Base-by-base conservation (phyloP, 2,329 filamentous ascomycete genomes). In the Alternaria triticimaculans region DNA sequence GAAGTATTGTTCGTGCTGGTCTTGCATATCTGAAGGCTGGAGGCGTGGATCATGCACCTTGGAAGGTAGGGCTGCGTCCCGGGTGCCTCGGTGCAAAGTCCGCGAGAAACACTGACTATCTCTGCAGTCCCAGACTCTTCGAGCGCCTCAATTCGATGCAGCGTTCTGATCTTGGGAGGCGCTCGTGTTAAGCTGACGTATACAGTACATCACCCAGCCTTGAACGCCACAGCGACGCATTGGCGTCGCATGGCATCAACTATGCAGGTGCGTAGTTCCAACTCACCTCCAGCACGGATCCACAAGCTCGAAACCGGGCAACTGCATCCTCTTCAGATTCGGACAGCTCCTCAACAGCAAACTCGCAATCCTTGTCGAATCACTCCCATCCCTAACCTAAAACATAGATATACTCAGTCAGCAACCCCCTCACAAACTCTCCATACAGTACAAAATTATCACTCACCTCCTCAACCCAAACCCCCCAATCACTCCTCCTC, bases 291-390 rank as follows among this genome's bases (percentile, higher is more conserved):
- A 26, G 11, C 48, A 59, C 14, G 68, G 68, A 53, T 70, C 68
- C 18, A 70, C 66, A 41, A 70, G 25, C 14, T 59, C 55, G 54
- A 68, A 70, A 21, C 68, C 68, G 37, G 67, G 66, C 56, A 70
- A 67, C 53, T 55, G 55, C 64, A 70, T 70, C 41, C 45, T 55
- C 48, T 21, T 23, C 21, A 68, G 58, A 23, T 49, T 18, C 41
- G 59, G 56, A 55, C 68, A 55, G 43, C 66, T 65, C 54, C 68
- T 67, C 15, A 68, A 18, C 45, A 70, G 56, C 44, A 70, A 20
- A 49, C 59, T 58, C n/a, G 65, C 66, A 48, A 70, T 60, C 8
- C 50, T 11, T 53, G 67, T 58, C 45, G 60, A 51, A 66, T 68
- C 64, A n/a, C 33, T 46, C 7, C 66, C 68, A 21, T 67, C 60